Base-by-base conservation (phyloP, 208 protist genomes). In the Wallacemonas rigidus region DNA sequence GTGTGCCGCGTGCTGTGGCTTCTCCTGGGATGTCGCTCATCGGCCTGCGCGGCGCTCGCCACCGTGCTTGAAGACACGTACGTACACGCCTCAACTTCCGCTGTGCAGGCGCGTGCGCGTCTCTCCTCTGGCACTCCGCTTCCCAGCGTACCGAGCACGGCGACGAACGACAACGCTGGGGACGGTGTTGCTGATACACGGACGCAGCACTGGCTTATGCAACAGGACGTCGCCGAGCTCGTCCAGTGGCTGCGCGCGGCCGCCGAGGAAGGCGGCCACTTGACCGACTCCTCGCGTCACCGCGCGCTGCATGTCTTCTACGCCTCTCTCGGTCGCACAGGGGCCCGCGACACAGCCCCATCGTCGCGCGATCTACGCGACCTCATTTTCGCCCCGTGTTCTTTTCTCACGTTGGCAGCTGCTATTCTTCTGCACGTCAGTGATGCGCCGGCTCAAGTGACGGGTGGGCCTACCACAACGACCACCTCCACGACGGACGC, bases 221-320 rank as follows among this genome's bases (percentile, higher is more conserved):
- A 62, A 26, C 7, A 41, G 6, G 40, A 45, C 60, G 43, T 65
- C 14, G 60, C 60, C n/a, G 60, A 65, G 15, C 15, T 65, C 11
- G 60, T 65, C 41, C 60, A 50, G 5, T 65, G 60, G 36, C 60
- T 65, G 38, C 60, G 60, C 43, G 40, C n/a, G 40, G 60, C 60
- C 7, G 11, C n/a, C 40, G 9, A 3, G 4, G n/a, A 65, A 12
- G 60, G 60, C 11, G 60, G 60, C 4, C 60, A 65, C 36, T 35
- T 65, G n/a, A 14, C 14, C 43, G 41, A 53, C 14, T 7, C 60
- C n/a, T 6, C 60, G 7, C 60, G 60, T 38, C n/a, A 45, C 41
- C 60, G 40, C n/a, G 60, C 60, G n/a, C 40, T 65, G 60, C 60
- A 48, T n/a, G 60, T 65, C n/a, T 50, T 65, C 43, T 50, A 65